Evolutionary conservation across 2,329 filamentous ascomycete genomes (phyloP), one percentile per base, ranked within the genome.

Genomic region (Zelopaecilomyces penicillatus): DNA sequence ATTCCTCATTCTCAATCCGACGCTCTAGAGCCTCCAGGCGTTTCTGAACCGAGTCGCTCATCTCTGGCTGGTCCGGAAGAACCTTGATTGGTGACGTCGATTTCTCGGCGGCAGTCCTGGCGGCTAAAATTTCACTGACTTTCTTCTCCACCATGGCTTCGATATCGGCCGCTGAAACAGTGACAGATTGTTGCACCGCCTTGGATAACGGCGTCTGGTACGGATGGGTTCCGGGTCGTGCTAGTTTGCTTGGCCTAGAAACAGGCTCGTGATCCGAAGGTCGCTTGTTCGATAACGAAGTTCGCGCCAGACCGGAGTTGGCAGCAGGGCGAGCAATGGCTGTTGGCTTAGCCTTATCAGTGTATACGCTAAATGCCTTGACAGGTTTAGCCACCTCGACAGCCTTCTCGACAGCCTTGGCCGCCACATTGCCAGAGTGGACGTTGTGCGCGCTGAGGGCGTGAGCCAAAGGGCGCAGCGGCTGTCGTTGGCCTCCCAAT

Each of bases 121-220:
- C 82, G 0, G 90, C 88, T 1, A 97, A 71, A 32, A 93, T 89
- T 66, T 95, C 89, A 48, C 85, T 83, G 1, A 97, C 87, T 57
- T 95, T 95, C 55, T 85, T 87, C 64, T 95, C 87, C 1, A 97
- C 88, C 67, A 96, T 82, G 34, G 89, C 87, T 61, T 96, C 90
- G 48, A 97, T 94, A 42, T 82, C 83, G 9, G 81, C 83, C 12
- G 82, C 77, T 0, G 82, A 84, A 6, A 87, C 73, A 62, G 69
- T 75, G 52, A 64, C 56, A 50, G 51, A 60, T 30, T 54, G 45
- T 26, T 54, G 56, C 52, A 52, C 65, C 50, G 50, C 56, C 50
- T 48, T 30, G 44, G 46, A 39, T 39, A 42, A 52, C 43, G 56
- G 37, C 42, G 46, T 50, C 49, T 37, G 31, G 41, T 39, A 41